Base-by-base conservation (phyloP, 768 basidiomycete species). In the Candolleomyces aberdarensis region DNA sequence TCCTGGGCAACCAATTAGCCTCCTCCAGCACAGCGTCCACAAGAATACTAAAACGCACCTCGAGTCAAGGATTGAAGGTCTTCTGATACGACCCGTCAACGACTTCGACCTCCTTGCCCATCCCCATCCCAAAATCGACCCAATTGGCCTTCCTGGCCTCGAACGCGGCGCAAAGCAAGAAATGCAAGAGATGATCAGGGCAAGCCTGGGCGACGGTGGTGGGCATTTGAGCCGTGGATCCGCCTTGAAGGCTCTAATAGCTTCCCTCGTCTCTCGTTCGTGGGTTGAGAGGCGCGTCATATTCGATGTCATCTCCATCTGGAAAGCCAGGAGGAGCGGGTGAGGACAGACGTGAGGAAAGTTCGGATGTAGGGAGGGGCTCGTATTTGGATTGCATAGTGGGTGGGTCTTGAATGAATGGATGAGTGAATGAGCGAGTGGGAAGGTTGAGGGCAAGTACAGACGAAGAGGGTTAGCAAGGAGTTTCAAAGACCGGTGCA, bases 201-300 rank as follows among this genome's bases (percentile, higher is more conserved):
- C 67, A 61, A 78, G 80, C 75, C 76, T 80, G 13, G 65, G 59
- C 11, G 75, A 66, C 2, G 76, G 75, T 29, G 71, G 66, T 3
- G 72, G 77, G 36, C 70, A 69, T 60, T 78, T 66, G 65, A 82
- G 79, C 47, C 72, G 72, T 20, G 65, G 68, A 51, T 74, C 73
- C 7, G 60, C 60, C n/a, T 63, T 56, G 22, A 61, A 61, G 9
- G 65, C 54, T 15, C 46, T 14, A 6, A 61, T 61, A 32, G 43
- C 29, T 22, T 61, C 60, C 6, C 53, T 13, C 1, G 60, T 61
- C 5, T 26, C 54, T 19, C n/a, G 36, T 61, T 9, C 47, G 53
- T 3, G 60, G 54, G 14, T 39, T 60, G 19, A 50, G 29, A 8
- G 50, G 52, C 6, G 39, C 36, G 7, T 46, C 40, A 22, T 31